These are phyloP conservation scores for Thermochaetoides thermophila DNA, from an alignment of 495 filamentous ascomycete species.

Conservation along the genomic window DNA sequence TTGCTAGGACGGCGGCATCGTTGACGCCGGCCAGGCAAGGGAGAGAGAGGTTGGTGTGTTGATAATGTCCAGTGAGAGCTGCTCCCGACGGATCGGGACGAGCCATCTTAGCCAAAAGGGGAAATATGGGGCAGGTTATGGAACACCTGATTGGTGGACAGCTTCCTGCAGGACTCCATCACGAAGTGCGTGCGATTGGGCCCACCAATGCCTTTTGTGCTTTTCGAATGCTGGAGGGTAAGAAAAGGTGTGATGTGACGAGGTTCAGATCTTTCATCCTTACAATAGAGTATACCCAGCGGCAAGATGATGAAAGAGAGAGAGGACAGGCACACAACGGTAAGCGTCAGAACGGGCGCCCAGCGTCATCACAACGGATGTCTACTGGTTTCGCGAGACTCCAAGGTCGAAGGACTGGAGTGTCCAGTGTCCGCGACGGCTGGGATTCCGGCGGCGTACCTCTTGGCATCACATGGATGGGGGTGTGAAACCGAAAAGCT, in stretches of 20 bases:
- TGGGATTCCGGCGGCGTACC: background rate
- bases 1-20: too few relatives aligned
- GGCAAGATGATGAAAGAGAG: background rate
- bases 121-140: constrained; percentile 2
- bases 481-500: background rate
- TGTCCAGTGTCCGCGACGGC: background rate
- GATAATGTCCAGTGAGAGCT: background rate
- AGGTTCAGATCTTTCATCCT: background rate
- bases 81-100: constrained; percentile 10
- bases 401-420: background rate
- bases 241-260: too few relatives aligned
- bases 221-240: too few relatives aligned
- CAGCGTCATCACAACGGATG: too few relatives aligned
- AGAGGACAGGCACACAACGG: too few relatives aligned
- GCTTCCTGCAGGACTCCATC: background rate
- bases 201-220: background rate
- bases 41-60: constrained; percentile 1
- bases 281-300: background rate
- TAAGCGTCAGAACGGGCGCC: too few relatives aligned
- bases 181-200: constrained; percentile 1
- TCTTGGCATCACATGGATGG: background rate
- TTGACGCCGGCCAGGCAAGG: constrained; percentile 1
- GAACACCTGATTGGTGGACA: constrained; percentile 4
- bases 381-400: too few relatives aligned
- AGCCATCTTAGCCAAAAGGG: constrained; percentile 8